These are phyloP conservation scores for Setaria viridis DNA, from an alignment of 202 grass and related monocot genomes.

Conservation along the genomic window DNA sequence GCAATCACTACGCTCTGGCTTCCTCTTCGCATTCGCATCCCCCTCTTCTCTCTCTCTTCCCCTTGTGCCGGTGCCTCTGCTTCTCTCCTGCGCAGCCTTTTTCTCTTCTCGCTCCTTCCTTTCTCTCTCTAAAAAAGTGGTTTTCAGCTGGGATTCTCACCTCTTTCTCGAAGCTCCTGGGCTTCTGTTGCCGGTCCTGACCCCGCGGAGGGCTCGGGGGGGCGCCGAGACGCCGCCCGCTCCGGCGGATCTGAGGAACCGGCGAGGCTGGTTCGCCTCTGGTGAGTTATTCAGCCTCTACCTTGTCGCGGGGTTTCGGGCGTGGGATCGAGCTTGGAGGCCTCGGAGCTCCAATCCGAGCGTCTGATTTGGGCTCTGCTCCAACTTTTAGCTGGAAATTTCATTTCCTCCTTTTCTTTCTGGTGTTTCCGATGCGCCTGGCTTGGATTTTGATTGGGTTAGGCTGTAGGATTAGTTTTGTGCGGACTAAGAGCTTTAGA, in stretches of 20 bases:
- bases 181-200: background rate
- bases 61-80: background rate
- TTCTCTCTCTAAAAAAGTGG: background rate
- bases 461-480: background rate
- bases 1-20: background rate
- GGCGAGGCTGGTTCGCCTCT: background rate
- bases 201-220: background rate
- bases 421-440: background rate
- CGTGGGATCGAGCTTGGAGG: background rate
- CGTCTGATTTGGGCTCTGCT: background rate
- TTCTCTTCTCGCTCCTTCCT: background rate
- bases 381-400: background rate
- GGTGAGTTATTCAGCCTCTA: constrained; percentile 8
- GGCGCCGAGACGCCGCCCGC: background rate
- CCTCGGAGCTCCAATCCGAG: background rate
- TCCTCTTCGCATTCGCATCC: background rate
- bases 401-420: no score
- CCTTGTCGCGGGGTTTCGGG: background rate
- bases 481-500: background rate
- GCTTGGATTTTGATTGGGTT: background rate
- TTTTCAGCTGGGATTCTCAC: background rate
- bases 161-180: constrained; percentile 30
- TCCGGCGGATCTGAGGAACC: constrained; percentile 40
- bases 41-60: background rate
- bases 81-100: background rate